Base-by-base conservation (phyloP, 2,329 filamentous ascomycete genomes). In the Talaromyces sp. region DNA sequence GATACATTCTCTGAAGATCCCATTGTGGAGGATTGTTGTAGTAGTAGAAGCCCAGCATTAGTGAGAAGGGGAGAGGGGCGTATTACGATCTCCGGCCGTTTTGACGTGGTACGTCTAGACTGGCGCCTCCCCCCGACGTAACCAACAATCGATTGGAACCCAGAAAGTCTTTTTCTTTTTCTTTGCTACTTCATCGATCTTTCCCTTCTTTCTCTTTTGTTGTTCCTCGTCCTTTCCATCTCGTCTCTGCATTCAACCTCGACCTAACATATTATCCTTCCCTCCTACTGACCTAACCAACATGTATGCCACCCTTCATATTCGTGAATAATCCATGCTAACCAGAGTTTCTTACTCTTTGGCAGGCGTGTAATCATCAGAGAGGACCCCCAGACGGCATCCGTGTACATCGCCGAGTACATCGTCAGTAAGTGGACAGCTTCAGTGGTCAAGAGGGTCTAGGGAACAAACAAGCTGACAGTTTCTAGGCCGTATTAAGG, bases 301-400 rank as follows among this genome's bases (percentile, higher is more conserved):
- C 46, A 69, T 70, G 66, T 68, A 63, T 46, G 63, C 49, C 33
- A 30, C 53, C 24, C n/a, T n/a, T n/a, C n/a, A n/a, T n/a, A n/a
- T n/a, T n/a, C n/a, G n/a, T n/a, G n/a, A n/a, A n/a, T n/a, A n/a
- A n/a, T n/a, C n/a, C 22, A 49, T 36, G 39, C 55, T 65, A 55
- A 60, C 27, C 30, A 40, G 30, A 53, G 43, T 20, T 32, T 49
- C n/a, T 33, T 19, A 20, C 29, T 47, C 11, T 14, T 41, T 64
- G 29, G 32, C 64, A 94, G 90, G 90, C 86, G 89, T 77, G 84
- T 94, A 67, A 92, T 94, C 73, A 89, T 94, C 69, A 83, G 89
- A 70, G 86, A 92, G 71, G 82, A 90, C 66, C 80, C 87, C 63
- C 73, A 80, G 49, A 77, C 81, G 57, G 88, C 88, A 51, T 90